Evolutionary conservation across 345 rosid genomes (phyloP).

Genomic region (Brassica incana): DNA sequence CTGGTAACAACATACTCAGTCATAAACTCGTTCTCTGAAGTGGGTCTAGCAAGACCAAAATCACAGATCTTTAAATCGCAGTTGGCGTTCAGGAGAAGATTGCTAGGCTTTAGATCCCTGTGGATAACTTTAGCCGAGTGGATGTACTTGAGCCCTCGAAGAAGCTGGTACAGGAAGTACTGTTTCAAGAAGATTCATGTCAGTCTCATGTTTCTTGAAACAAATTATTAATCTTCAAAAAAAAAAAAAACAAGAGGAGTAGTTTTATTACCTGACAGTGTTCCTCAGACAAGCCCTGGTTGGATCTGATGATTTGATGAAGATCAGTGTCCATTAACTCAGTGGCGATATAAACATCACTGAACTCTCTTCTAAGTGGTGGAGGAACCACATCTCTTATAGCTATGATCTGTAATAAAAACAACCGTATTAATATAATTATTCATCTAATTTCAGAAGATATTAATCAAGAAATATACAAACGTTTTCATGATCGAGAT

Average conservation of each 20-base stretch:
- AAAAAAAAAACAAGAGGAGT: not conserved
- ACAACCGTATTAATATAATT: not conserved
- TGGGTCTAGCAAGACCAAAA: slow-evolving; percentile 91
- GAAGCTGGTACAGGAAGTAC: slow-evolving; percentile 95
- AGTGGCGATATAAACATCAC: slow-evolving; percentile 78
- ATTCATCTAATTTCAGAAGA: slow-evolving; percentile 2
- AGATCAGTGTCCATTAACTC: slow-evolving; percentile 98
- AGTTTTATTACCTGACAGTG: slow-evolving; percentile 79
- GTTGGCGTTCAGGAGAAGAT: slow-evolving; percentile 79
- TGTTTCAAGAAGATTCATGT: slow-evolving; percentile 38
- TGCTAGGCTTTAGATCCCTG: slow-evolving; percentile 92
- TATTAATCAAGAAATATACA: slow-evolving; percentile 4
- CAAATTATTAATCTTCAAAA: not conserved
- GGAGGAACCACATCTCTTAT: slow-evolving; percentile 95
- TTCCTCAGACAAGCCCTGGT: slow-evolving; percentile 85
- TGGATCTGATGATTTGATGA: slow-evolving; percentile 90
- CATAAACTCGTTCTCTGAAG: slow-evolving; percentile 91
- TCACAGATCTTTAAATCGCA: slow-evolving; percentile 94
- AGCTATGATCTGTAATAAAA: slow-evolving; percentile 60
- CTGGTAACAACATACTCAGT: slow-evolving; percentile 98
- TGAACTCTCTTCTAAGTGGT: slow-evolving; percentile 73
- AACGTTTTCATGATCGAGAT: slow-evolving; percentile 96
- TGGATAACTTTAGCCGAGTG: slow-evolving; percentile 98
- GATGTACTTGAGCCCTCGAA: slow-evolving; percentile 90
- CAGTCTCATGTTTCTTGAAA: not conserved